A percentile compares a stretch with the other conserved stretches of the same genome.
phyloP scores from a whole-genome alignment of 2,329 filamentous ascomycete genomes.

The Pestalotiopsis sp. region DNA sequence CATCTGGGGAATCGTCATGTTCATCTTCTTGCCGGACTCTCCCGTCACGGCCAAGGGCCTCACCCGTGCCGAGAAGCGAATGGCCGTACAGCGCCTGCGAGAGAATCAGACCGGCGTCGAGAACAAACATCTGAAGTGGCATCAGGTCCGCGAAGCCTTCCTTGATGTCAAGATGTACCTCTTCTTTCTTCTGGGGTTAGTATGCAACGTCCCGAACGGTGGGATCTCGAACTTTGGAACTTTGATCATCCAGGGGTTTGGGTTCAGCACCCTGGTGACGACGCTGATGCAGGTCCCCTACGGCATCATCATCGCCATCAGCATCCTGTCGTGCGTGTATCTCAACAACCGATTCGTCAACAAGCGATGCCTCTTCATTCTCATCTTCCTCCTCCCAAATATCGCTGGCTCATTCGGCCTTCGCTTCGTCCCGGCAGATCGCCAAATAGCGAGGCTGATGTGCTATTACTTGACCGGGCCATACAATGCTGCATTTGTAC shows the following conservation, averaged over 20 bases:
- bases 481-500: slow-evolving; percentile 57
- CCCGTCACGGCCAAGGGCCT: slow-evolving; percentile 51
- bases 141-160: slow-evolving; percentile 50
- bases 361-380: slow-evolving; percentile 38
- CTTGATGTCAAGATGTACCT: slow-evolving; percentile 54
- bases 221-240: slow-evolving; percentile 63
- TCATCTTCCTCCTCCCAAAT: slow-evolving; percentile 54
- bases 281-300: slow-evolving; percentile 55
- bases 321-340: slow-evolving; percentile 24
- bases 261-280: slow-evolving; percentile 55
- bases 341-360: slow-evolving; percentile 25
- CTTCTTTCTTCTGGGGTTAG: slow-evolving; percentile 53
- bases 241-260: slow-evolving; percentile 60
- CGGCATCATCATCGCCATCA: slow-evolving; percentile 25
- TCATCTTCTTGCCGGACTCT: slow-evolving; percentile 49
- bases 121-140: slow-evolving; percentile 39
- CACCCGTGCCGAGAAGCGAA: slow-evolving; percentile 42
- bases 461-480: slow-evolving; percentile 60
- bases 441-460: slow-evolving; percentile 49
- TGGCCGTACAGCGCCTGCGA: slow-evolving; percentile 48
- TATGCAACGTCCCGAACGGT: slow-evolving; percentile 57
- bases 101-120: slow-evolving; percentile 54
- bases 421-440: slow-evolving; percentile 46
- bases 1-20: slow-evolving; percentile 17
- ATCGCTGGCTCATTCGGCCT: slow-evolving; percentile 57